Conservation (phyloP, 805 yeast genomes). For the Ogataea trehalophila region DNA sequence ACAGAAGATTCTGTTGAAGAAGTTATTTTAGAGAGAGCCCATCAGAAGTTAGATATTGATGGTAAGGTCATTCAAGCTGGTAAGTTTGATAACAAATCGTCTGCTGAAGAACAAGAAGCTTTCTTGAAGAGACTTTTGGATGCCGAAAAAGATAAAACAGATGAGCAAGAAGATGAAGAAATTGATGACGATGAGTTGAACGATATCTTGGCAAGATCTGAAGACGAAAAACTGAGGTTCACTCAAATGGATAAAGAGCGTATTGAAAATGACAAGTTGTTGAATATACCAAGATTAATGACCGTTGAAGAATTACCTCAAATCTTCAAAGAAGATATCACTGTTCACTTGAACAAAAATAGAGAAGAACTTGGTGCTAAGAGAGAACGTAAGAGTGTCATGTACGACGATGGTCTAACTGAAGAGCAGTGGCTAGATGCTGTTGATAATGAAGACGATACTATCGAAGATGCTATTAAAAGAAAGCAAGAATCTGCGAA, state of each 20-base stretch:
- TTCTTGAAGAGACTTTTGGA: conserved; percentile 66
- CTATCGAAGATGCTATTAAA: conserved; percentile 54
- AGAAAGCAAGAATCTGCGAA: conserved; percentile 43
- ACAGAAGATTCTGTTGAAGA: conserved; percentile 83
- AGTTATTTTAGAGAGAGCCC: conserved; percentile 75
- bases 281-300: conserved; percentile 46
- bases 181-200: conserved; percentile 66
- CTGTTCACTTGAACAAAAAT: conserved; percentile 38
- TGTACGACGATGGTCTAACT: conserved; percentile 63
- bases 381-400: conserved; percentile 58
- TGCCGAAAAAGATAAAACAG: conserved; percentile 51
- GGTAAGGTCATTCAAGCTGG: conserved; percentile 91
- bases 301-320: conserved; percentile 73
- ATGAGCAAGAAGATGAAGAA: conserved; percentile 41
- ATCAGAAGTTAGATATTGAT: conserved; percentile 77
- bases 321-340: conserved; percentile 61
- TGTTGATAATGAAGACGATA: conserved; percentile 66
- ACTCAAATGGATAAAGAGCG: conserved; percentile 59
- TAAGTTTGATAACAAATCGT: conserved; percentile 81
- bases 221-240: conserved; percentile 53
- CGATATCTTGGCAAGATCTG: conserved; percentile 65
- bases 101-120: conserved; percentile 84
- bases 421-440: conserved; percentile 80
- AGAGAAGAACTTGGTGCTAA: conserved; percentile 45
- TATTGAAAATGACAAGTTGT: conserved; percentile 29